A percentile compares a stretch with the other conserved stretches of the same genome.
Conservation (phyloP, 176 grass and related monocot genomes). For the Cymbopogon citratus region DNA sequence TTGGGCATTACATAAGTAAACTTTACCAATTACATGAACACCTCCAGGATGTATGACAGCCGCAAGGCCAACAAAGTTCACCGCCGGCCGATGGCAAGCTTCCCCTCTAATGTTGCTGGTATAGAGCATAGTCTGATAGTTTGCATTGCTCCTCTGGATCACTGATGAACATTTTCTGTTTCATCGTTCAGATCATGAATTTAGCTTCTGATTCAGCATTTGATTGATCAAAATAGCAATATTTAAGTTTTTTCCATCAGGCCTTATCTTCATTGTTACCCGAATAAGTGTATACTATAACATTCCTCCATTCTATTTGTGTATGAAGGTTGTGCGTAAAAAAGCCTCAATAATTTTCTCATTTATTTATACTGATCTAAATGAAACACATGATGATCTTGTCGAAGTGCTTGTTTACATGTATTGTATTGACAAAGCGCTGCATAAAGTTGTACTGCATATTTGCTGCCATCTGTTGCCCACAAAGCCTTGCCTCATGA, state of each 20-base stretch:
- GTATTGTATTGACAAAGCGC: neutral
- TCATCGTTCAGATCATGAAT: neutral
- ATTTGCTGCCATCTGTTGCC: neutral
- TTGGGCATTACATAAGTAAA: neutral
- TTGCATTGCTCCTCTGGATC: neutral
- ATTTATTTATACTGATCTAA: neutral
- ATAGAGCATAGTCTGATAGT: neutral
- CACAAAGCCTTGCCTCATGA: conserved; percentile 3
- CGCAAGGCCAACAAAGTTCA: conserved; percentile 21
- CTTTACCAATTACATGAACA: conserved; percentile 24
- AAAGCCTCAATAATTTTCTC: neutral
- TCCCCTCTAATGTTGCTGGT: conserved; percentile 46
- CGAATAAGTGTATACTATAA: neutral
- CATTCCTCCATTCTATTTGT: neutral
- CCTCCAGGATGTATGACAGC: conserved; percentile 36
- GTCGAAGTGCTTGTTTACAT: neutral
- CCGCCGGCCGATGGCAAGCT: conserved; percentile 36
- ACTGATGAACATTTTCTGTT: neutral
- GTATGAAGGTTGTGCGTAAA: no score
- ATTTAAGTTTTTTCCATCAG: neutral
- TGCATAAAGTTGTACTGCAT: neutral
- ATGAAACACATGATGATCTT: neutral
- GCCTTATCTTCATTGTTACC: neutral
- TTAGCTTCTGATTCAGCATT: neutral
- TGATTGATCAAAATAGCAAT: neutral